These are phyloP conservation scores for Larix sibirica DNA, from an alignment of 83 land plant species.

Conservation along the genomic window DNA sequence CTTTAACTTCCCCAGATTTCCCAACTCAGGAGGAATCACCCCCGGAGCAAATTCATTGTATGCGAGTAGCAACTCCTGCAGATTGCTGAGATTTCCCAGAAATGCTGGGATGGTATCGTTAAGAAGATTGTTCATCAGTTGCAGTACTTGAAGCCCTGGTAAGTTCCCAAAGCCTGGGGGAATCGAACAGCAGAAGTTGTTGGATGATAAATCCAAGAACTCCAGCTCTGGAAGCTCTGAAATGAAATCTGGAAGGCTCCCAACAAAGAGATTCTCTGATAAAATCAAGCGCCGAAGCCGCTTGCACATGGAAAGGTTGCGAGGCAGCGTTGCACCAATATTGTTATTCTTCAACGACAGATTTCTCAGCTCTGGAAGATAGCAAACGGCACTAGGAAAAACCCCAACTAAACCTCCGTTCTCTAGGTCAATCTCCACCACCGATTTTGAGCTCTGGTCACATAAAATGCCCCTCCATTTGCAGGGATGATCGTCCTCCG, in stretches of 20 bases:
- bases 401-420: constrained; percentile 39
- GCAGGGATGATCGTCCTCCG: constrained; percentile 34
- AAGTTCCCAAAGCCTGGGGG: constrained; percentile 52
- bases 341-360: constrained; percentile 44
- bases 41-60: constrained; percentile 60
- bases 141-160: constrained; percentile 30
- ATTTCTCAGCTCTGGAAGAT: constrained; percentile 36
- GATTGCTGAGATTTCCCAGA: constrained; percentile 41
- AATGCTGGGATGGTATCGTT: constrained; percentile 44
- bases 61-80: constrained; percentile 38
- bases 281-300: constrained; percentile 46
- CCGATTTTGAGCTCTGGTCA: constrained; percentile 25
- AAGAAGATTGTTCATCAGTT: constrained; percentile 38
- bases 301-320: constrained; percentile 28
- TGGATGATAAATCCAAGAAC: constrained; percentile 49
- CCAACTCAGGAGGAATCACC: constrained; percentile 43
- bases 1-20: constrained; percentile 42
- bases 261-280: constrained; percentile 44
- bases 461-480: constrained; percentile 38
- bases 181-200: constrained; percentile 67
- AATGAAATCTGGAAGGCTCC: constrained; percentile 32
- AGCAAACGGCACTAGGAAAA: constrained; percentile 55
- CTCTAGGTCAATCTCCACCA: constrained; percentile 44
- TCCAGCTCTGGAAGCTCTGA: constrained; percentile 20
- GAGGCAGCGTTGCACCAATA: constrained; percentile 40